These are phyloP conservation scores for Xylaria flabelliformis DNA, from an alignment of 495 filamentous ascomycete species.

Conservation along the genomic window DNA sequence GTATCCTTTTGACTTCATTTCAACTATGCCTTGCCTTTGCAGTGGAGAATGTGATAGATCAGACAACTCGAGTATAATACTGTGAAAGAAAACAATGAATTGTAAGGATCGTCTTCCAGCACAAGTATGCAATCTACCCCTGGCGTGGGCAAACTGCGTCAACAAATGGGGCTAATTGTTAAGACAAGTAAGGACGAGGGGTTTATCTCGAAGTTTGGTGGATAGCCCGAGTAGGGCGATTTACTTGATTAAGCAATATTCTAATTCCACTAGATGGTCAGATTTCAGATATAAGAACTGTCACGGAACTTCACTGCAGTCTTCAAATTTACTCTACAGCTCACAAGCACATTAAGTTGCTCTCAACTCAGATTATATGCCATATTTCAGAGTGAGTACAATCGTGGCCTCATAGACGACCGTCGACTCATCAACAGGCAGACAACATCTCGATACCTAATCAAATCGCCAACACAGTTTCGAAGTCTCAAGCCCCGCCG, in stretches of 20 bases:
- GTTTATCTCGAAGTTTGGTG: conserved; percentile 7
- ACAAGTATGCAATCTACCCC: conserved; percentile 36
- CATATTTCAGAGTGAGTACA: conserved; percentile 9
- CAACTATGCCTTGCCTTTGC: conserved; percentile 15
- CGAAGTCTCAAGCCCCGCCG: background rate
- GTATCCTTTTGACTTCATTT: conserved; percentile 24
- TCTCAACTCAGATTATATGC: background rate
- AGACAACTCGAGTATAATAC: conserved; percentile 25
- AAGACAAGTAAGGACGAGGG: conserved; percentile 25
- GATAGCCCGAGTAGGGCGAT: background rate
- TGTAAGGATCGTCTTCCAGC: conserved; percentile 32
- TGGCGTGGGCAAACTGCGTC: conserved; percentile 37
- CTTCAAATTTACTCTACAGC: background rate
- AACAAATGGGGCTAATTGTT: conserved; percentile 26
- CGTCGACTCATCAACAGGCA: background rate
- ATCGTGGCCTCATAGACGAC: too few species aligned
- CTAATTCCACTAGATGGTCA: background rate
- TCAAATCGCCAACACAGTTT: background rate
- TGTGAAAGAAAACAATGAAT: conserved; percentile 21
- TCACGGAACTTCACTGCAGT: background rate
- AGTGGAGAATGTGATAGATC: conserved; percentile 40
- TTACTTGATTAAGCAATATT: conserved; percentile 19
- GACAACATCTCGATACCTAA: background rate
- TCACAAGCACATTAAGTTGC: background rate
- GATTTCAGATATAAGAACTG: conserved; percentile 8